A percentile compares a stretch with the other conserved stretches of the same genome.
phyloP scores from a whole-genome alignment of 169 alveolate genomes.

The Eimeria sp. region DNA sequence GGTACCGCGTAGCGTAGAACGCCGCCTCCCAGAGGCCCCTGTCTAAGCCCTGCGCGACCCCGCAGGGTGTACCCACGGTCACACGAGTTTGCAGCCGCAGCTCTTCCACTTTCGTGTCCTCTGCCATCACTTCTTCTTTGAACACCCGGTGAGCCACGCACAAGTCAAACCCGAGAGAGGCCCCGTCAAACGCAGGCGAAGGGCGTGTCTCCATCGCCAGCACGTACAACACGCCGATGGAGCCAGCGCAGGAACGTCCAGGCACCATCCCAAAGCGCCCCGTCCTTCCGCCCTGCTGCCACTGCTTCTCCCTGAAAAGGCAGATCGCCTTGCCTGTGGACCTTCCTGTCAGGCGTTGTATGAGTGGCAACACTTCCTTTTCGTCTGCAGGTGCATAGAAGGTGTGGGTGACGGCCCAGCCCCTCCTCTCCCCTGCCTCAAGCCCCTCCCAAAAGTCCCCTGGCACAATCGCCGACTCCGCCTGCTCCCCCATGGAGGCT shows the following conservation, averaged over 20 bases:
- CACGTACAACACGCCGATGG: slow-evolving; percentile 45
- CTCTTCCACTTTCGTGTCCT: neutral
- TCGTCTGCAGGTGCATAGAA: slow-evolving; percentile 38
- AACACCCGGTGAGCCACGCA: slow-evolving; percentile 50
- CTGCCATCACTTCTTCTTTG: neutral
- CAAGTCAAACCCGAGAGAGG: slow-evolving; percentile 49
- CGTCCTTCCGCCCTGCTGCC: neutral
- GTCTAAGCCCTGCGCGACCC: slow-evolving; percentile 23
- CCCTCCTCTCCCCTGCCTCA: neutral
- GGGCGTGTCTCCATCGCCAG: slow-evolving; percentile 22
- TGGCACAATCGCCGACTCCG: slow-evolving; percentile 42
- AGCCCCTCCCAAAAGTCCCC: slow-evolving; percentile 22
- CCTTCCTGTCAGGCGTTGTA: slow-evolving; percentile 3
- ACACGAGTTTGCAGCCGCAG: slow-evolving; percentile 35
- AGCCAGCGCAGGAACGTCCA: slow-evolving; percentile 40
- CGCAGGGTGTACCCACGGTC: slow-evolving; percentile 63
- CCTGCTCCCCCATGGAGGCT: slow-evolving; percentile 4
- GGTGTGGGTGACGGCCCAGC: neutral
- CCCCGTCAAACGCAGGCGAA: slow-evolving; percentile 21
- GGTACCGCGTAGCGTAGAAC: slow-evolving; percentile 42
- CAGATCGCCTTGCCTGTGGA: slow-evolving; percentile 21
- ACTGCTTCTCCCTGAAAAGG: neutral
- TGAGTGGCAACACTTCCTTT: neutral
- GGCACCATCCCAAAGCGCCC: slow-evolving; percentile 65
- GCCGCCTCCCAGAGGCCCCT: slow-evolving; percentile 63